These are phyloP conservation scores for Aspergillus puulaauensis DNA, from an alignment of 2,329 filamentous ascomycete genomes.

Conservation along the genomic window DNA sequence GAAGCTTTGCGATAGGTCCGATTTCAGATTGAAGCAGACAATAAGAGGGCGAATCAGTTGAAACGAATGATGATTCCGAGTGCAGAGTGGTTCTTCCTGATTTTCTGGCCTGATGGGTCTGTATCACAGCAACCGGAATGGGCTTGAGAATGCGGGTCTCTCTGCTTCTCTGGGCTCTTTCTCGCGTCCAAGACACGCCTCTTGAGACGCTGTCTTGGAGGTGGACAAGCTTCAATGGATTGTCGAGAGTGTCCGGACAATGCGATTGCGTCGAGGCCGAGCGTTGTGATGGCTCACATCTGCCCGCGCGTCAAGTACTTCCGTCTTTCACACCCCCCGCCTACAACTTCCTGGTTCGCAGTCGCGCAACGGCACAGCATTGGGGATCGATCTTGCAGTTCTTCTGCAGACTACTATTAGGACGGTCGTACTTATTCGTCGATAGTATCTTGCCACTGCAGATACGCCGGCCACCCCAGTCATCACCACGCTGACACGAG, in stretches of 20 bases:
- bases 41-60: neutral
- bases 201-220: neutral
- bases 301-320: neutral
- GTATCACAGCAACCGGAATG: slow-evolving; percentile 21
- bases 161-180: neutral
- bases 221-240: neutral
- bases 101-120: neutral
- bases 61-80: neutral
- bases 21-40: neutral
- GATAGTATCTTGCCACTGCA: too few relatives aligned
- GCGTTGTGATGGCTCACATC: neutral
- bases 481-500: neutral
- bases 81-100: neutral
- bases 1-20: slow-evolving; percentile 10
- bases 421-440: too few relatives aligned
- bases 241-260: neutral
- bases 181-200: neutral
- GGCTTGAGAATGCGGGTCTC: slow-evolving; percentile 20
- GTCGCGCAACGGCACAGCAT: neutral
- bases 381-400: neutral
- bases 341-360: neutral
- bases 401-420: neutral
- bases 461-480: neutral
- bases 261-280: neutral
- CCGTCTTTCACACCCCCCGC: neutral